Percentiles rank a stretch among this genome's conserved stretches.
phyloP scores from a whole-genome alignment of 2,329 filamentous ascomycete species.

The Monosporascus sp. region DNA sequence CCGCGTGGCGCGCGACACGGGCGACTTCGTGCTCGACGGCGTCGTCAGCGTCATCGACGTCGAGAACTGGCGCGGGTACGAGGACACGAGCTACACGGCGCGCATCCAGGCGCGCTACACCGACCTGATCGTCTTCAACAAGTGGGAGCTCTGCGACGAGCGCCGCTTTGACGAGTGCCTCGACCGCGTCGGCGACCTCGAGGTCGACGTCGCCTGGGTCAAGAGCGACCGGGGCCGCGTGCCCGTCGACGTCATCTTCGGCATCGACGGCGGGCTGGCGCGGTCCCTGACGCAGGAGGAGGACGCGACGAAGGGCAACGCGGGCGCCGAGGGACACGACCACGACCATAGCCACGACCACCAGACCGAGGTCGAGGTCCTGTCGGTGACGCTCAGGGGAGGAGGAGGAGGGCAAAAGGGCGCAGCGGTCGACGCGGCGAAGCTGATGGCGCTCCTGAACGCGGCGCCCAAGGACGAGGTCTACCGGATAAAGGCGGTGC shows the following conservation, averaged over 20 bases:
- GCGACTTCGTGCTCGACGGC: conserved; percentile 72
- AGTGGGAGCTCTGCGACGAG: conserved; percentile 78
- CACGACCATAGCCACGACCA: conserved; percentile 45
- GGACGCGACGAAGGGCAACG: conserved; percentile 25
- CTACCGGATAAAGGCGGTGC: conserved; percentile 82
- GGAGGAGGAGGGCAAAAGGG: conserved; percentile 29
- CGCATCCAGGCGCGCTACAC: conserved; percentile 85
- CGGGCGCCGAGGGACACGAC: conserved; percentile 31
- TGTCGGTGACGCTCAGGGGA: conserved; percentile 67
- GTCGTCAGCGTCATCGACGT: conserved; percentile 88
- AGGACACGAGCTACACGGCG: conserved; percentile 85
- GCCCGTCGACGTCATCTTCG: conserved; percentile 73
- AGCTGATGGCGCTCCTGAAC: conserved; percentile 62
- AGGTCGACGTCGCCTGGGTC: conserved; percentile 74
- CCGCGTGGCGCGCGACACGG: conserved; percentile 64
- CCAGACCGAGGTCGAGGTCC: conserved; percentile 88
- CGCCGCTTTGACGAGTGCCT: conserved; percentile 69
- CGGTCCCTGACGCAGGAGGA: conserved; percentile 43
- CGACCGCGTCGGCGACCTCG: conserved; percentile 74
- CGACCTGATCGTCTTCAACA: conserved; percentile 86
- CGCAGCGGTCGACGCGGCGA: conserved; percentile 47
- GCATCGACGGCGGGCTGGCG: conserved; percentile 77
- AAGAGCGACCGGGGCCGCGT: conserved; percentile 81
- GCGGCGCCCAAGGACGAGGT: conserved; percentile 85
- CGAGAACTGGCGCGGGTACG: conserved; percentile 92